These are phyloP conservation scores for Diaporthe velutina DNA, from an alignment of 2,329 filamentous ascomycete species.

Conservation along the genomic window DNA sequence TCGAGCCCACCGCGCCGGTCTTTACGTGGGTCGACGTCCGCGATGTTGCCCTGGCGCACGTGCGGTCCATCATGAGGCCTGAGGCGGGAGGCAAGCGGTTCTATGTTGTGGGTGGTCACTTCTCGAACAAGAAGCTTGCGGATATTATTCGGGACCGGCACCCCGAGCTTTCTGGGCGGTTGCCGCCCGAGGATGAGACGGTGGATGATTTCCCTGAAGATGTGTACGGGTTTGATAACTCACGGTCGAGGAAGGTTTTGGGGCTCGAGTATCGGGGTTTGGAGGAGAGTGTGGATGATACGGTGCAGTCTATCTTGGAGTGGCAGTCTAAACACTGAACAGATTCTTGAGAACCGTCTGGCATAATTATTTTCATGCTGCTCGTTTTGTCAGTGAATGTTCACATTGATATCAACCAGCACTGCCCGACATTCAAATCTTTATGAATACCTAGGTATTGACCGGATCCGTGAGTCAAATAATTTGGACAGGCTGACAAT, in stretches of 20 bases:
- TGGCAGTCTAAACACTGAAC: slow-evolving; percentile 6
- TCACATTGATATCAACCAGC: too few species aligned
- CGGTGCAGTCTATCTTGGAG: slow-evolving; percentile 59
- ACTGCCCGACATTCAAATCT: too few species aligned
- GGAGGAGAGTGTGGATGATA: slow-evolving; percentile 71
- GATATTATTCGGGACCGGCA: slow-evolving; percentile 59
- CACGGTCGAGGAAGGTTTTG: slow-evolving; percentile 65
- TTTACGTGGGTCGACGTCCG: slow-evolving; percentile 46
- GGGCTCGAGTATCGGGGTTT: slow-evolving; percentile 71
- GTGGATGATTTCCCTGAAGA: slow-evolving; percentile 55
- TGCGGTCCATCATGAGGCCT: slow-evolving; percentile 3
- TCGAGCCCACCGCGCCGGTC: slow-evolving; percentile 51
- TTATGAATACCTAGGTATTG: too few species aligned
- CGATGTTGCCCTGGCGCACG: slow-evolving; percentile 35
- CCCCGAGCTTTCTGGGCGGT: slow-evolving; percentile 59
- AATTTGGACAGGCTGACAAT: too few species aligned
- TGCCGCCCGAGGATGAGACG: slow-evolving; percentile 51
- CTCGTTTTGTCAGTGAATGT: too few species aligned
- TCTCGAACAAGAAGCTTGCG: slow-evolving; percentile 59
- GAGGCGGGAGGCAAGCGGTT: slow-evolving; percentile 56
- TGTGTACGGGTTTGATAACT: slow-evolving; percentile 69
- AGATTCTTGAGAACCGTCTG: not conserved
- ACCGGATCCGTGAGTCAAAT: too few species aligned
- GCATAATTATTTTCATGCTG: too few species aligned
- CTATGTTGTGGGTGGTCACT: slow-evolving; percentile 62